Evolutionary conservation across 2,329 filamentous ascomycete species (phyloP).

Genomic region (Onygenales sp.): DNA sequence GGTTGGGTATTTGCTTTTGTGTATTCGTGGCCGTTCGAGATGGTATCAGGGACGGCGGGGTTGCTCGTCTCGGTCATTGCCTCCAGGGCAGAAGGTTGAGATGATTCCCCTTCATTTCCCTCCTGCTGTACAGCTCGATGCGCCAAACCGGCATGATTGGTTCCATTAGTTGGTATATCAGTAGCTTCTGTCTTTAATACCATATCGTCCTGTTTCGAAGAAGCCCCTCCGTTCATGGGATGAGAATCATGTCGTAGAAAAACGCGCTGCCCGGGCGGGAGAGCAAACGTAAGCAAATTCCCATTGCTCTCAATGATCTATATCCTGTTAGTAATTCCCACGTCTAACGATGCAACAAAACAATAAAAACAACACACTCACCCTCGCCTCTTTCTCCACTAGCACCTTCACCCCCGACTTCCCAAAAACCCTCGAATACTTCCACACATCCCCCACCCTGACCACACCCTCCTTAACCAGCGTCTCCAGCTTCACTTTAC

Average conservation of each 20-base stretch:
- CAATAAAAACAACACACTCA: conserved; percentile 14
- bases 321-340: background rate
- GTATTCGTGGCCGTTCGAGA: too few relatives aligned
- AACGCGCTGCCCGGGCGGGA: conserved; percentile 30
- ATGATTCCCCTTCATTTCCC: background rate
- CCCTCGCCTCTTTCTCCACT: conserved; percentile 35
- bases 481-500: conserved; percentile 28
- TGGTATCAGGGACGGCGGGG: too few relatives aligned
- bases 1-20: too few relatives aligned
- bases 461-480: conserved; percentile 28
- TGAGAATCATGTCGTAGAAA: conserved; percentile 17
- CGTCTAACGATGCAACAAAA: background rate
- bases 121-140: background rate
- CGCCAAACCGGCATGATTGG: background rate
- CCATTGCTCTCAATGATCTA: conserved; percentile 27
- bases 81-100: too few relatives aligned
- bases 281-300: conserved; percentile 24
- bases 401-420: conserved; percentile 18
- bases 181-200: background rate
- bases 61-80: too few relatives aligned
- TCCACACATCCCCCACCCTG: conserved; percentile 33
- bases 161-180: background rate
- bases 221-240: background rate
- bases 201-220: too few relatives aligned
- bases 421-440: conserved; percentile 18